Evolutionary conservation across 78 protist species (phyloP), one percentile per base, ranked within the genome.

Genomic region (Dictyostelium discoideum): DNA sequence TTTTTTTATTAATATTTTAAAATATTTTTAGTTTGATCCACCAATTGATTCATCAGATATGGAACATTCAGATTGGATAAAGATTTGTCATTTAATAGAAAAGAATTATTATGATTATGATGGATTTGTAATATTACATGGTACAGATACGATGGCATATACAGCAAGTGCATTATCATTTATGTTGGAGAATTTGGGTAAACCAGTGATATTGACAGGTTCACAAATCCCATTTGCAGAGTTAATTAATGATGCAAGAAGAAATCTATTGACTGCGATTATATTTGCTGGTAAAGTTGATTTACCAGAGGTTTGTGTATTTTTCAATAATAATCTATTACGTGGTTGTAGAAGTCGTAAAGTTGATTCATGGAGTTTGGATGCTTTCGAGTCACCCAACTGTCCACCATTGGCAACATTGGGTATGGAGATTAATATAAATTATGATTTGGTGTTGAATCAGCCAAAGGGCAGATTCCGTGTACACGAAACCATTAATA

Each of bases 61-160:
- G 98, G 96, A 92, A 24, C 92, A 76, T 39, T 95, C 80, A n/a
- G 96, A 96, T 54, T 97, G 98, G 98, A 69, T 88, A 18, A n/a
- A 37, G 2, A 57, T 98, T 26, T 98, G 98, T 39, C 60, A 20
- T 32, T 74, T 85, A 63, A 90, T 98, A 50, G 97, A 85, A 42
- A 48, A 86, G 65, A 57, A 96, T 24, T 98, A 98, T 93, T 93
- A 94, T 67, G 92, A 96, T 77, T 98, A 96, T 83, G 97, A 96
- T 92, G 99, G 97, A 54, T 98, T 98, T 77, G 98, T 98, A 13
- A 85, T 98, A 20, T 40, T 97, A 11, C 99, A 98, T 90, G 99
- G 98, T 14, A 98, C 98, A 14, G 99, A 98, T 78, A 98, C 99
- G 14, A 93, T 98, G 98, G 87, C 98, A 24, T 98, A 97, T 96